Evolutionary conservation across 495 filamentous ascomycete genomes (phyloP).

Genomic region (Elasticomyces elasticus): DNA sequence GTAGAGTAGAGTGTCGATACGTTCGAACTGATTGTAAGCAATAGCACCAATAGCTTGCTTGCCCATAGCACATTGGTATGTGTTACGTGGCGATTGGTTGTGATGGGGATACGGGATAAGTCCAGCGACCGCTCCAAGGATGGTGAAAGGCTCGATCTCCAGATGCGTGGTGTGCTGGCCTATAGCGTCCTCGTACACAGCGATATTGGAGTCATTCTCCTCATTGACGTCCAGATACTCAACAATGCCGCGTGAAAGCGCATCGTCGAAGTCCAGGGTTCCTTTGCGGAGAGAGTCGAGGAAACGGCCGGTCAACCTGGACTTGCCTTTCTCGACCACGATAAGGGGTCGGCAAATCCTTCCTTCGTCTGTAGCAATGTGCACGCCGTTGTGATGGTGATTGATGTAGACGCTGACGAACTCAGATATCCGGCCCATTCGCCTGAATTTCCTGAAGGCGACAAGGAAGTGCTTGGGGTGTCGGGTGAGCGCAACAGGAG

Average conservation of each 20-base stretch:
- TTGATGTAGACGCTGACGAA: slow-evolving; percentile 96
- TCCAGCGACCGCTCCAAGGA: slow-evolving; percentile 93
- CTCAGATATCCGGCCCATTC: slow-evolving; percentile 80
- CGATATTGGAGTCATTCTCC: slow-evolving; percentile 90
- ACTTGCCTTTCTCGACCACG: slow-evolving; percentile 75
- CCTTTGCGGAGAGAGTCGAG: slow-evolving; percentile 70
- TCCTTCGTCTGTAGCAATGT: slow-evolving; percentile 94
- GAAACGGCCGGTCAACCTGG: slow-evolving; percentile 64
- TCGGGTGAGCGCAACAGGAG: slow-evolving; percentile 72
- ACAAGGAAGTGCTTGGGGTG: slow-evolving; percentile 75
- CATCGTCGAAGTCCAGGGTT: slow-evolving; percentile 81
- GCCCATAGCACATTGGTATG: slow-evolving; percentile 97
- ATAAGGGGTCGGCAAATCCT: slow-evolving; percentile 92
- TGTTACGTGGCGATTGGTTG: slow-evolving; percentile 98
- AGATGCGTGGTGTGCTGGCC: slow-evolving; percentile 75
- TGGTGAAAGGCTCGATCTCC: slow-evolving; percentile 95
- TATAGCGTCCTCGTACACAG: slow-evolving; percentile 76
- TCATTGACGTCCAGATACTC: slow-evolving; percentile 98
- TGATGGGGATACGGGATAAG: slow-evolving; percentile 98
- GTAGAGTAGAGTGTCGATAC: slow-evolving; percentile 91
- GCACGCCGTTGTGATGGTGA: slow-evolving; percentile 77
- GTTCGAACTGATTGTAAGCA: slow-evolving; percentile 90
- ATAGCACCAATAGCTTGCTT: slow-evolving; percentile 99
- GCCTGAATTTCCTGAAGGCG: slow-evolving; percentile 70
- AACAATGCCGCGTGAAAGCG: slow-evolving; percentile 75